Base-by-base conservation (phyloP, 805 yeast genomes). In the Lipomyces yamadae region DNA sequence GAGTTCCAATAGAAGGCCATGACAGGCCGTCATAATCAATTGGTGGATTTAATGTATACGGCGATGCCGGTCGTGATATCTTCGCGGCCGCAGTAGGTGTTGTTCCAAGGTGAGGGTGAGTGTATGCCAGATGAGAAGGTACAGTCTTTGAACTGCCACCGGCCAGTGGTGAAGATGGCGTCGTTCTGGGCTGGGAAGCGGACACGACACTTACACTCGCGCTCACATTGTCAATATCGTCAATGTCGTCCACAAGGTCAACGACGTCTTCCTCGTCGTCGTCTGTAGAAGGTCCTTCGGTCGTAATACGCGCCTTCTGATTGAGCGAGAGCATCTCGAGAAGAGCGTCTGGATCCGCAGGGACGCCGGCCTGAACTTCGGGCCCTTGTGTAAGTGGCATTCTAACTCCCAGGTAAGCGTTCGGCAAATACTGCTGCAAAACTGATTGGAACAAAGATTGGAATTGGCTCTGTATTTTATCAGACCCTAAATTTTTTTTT, bases 1-100 rank as follows among this genome's bases (percentile, higher is more conserved):
- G 81, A 5, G 99, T 94, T 7, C 98, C 98, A 2, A 82, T 73
- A 18, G 93, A 87, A 18, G 98, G 98, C 97, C 97, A 94, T 56
- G 97, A 91, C 58, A 94, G 83, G 0, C 97, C 97, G 78, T 91
- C 97, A 56, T 84, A 86, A 74, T 92, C 97, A 42, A 92, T 88
- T 24, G 97, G 95, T 0, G 97, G 93, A 70, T 86, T 88, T 62
- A 89, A 77, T 1, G 96, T 90, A 76, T 88, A 89, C 29, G 97
- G 96, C 3, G 92, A 86, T 0, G 93, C 92, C 1, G 92, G 91
- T 74, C 92, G 82, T 2, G 92, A 88, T 72, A 84, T 88, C 65
- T 89, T 80, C 15, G 93, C 93, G 0, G 92, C 85, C 66, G 48
- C 54, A 34, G 60, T 58, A 57, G 48, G 18, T 13, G 53, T 30